A percentile compares a stretch with the other conserved stretches of the same genome.
Evolutionary conservation across 495 filamentous ascomycete genomes (phyloP).

Genomic region (Bombardia bombarda): DNA sequence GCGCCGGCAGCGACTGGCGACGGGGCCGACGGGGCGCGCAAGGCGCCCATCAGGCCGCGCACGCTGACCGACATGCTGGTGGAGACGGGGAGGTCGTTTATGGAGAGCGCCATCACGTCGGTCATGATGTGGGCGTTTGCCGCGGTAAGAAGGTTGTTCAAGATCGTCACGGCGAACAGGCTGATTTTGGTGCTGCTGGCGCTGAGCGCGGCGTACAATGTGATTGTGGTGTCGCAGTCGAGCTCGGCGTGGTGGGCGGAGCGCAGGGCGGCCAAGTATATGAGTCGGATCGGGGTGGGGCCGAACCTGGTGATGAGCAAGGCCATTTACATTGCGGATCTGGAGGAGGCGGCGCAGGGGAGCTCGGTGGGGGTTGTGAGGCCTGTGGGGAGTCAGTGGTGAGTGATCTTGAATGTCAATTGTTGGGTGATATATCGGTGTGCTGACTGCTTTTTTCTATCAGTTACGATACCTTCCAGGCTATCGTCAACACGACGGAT

Average conservation of each 20-base stretch:
- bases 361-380: slow-evolving; percentile 10
- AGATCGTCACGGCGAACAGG: slow-evolving; percentile 63
- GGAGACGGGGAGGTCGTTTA: slow-evolving; percentile 58
- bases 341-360: slow-evolving; percentile 58
- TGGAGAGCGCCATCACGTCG: slow-evolving; percentile 61
- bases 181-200: slow-evolving; percentile 62
- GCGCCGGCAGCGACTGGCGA: slow-evolving; percentile 32
- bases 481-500: slow-evolving; percentile 44
- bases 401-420: slow-evolving; percentile 17
- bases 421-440: slow-evolving; percentile 14
- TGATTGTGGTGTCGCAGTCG: slow-evolving; percentile 59
- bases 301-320: slow-evolving; percentile 76
- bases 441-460: neutral
- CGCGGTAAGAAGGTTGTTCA: slow-evolving; percentile 54
- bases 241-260: slow-evolving; percentile 78
- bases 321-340: slow-evolving; percentile 73
- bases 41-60: slow-evolving; percentile 54
- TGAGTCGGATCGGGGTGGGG: slow-evolving; percentile 69
- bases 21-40: slow-evolving; percentile 21
- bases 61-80: slow-evolving; percentile 60
- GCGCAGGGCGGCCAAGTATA: slow-evolving; percentile 66
- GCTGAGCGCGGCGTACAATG: slow-evolving; percentile 60
- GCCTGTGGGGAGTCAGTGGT: slow-evolving; percentile 25
- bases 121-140: slow-evolving; percentile 68
- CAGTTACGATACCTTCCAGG: slow-evolving; percentile 47